A percentile compares a stretch with the other conserved stretches of the same genome.
Evolutionary conservation across 495 filamentous ascomycete genomes (phyloP).

Genomic region (Penicillium riverlandense): DNA sequence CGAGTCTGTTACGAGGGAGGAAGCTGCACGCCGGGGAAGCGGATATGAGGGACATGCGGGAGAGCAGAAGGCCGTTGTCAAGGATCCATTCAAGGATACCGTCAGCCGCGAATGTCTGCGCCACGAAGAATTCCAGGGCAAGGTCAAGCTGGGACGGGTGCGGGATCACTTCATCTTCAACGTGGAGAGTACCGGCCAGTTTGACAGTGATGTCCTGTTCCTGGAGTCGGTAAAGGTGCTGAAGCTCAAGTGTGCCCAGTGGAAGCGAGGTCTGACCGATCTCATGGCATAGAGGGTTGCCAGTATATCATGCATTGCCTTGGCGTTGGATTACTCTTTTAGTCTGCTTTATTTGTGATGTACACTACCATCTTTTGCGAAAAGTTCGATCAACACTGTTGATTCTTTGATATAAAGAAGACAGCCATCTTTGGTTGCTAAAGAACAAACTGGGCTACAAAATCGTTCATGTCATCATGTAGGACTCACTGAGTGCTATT

Average conservation of each 20-base stretch:
- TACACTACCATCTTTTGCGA: slow-evolving; percentile 37
- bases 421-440: slow-evolving; percentile 20
- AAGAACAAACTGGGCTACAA: slow-evolving; percentile 10
- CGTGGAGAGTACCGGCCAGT: slow-evolving; percentile 91
- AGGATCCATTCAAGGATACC: slow-evolving; percentile 77
- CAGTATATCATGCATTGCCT: slow-evolving; percentile 35
- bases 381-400: slow-evolving; percentile 28
- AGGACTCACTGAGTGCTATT: slow-evolving; percentile 9
- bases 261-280: slow-evolving; percentile 56
- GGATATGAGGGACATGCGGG: slow-evolving; percentile 64
- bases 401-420: slow-evolving; percentile 30
- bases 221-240: slow-evolving; percentile 77
- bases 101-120: slow-evolving; percentile 88
- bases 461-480: slow-evolving; percentile 8
- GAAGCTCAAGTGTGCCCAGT: slow-evolving; percentile 64
- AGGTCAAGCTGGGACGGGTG: slow-evolving; percentile 85
- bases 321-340: slow-evolving; percentile 36
- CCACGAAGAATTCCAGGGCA: slow-evolving; percentile 87
- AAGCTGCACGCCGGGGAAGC: slow-evolving; percentile 51
- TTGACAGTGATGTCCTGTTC: slow-evolving; percentile 84
- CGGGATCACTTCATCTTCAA: slow-evolving; percentile 97
- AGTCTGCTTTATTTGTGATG: slow-evolving; percentile 21
- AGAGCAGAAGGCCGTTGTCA: slow-evolving; percentile 80
- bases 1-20: slow-evolving; percentile 60
- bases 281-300: slow-evolving; percentile 36